These are phyloP conservation scores for Penicillium sp. DNA, from an alignment of 2,329 filamentous ascomycete genomes.

Conservation along the genomic window DNA sequence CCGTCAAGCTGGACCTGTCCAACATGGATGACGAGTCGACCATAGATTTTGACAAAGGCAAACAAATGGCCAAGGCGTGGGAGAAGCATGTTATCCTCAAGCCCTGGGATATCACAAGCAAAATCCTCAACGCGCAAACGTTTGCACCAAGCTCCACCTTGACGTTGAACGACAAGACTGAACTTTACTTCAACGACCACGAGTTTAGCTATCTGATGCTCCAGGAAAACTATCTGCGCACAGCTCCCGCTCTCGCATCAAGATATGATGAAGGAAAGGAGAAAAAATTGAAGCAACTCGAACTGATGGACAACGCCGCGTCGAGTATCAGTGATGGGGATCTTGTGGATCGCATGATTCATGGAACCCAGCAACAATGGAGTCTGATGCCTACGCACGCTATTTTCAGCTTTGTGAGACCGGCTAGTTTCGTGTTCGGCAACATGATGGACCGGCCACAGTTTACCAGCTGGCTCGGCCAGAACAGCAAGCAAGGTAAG, in stretches of 20 bases:
- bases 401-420: slow-evolving; percentile 91
- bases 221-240: slow-evolving; percentile 94
- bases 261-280: slow-evolving; percentile 70
- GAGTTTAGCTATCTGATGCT: slow-evolving; percentile 98
- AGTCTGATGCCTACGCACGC: slow-evolving; percentile 96
- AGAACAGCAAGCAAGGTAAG: slow-evolving; percentile 85
- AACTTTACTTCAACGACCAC: slow-evolving; percentile 99
- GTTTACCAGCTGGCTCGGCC: slow-evolving; percentile 93
- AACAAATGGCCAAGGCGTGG: slow-evolving; percentile 96
- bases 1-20: slow-evolving; percentile 83
- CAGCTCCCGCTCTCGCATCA: slow-evolving; percentile 72
- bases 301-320: slow-evolving; percentile 84
- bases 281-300: slow-evolving; percentile 78
- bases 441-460: slow-evolving; percentile 72
- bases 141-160: slow-evolving; percentile 83
- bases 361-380: slow-evolving; percentile 98
- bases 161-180: slow-evolving; percentile 95
- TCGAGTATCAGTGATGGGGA: slow-evolving; percentile 98
- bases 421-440: slow-evolving; percentile 84
- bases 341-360: slow-evolving; percentile 95
- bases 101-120: slow-evolving; percentile 96
- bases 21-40: slow-evolving; percentile 77
- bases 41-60: slow-evolving; percentile 84
- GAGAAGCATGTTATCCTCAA: slow-evolving; percentile 97
- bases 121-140: slow-evolving; percentile 86